Evolutionary conservation across 2,329 filamentous ascomycete genomes (phyloP).

Genomic region (Epichloe sibirici): DNA sequence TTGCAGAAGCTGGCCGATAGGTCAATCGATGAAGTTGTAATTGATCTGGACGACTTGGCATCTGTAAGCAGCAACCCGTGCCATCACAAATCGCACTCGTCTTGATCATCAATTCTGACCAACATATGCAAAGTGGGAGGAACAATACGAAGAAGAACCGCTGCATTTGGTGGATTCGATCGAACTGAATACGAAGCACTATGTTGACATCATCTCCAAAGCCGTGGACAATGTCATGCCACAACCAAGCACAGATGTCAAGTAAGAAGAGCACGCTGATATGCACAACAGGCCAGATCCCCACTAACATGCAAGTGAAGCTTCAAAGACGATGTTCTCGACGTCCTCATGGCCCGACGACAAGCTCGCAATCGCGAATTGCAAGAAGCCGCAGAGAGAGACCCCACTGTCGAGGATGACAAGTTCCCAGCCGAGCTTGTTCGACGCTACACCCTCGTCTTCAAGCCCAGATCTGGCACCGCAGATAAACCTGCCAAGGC

Average conservation of each 20-base stretch:
- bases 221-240: conserved; percentile 85
- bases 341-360: conserved; percentile 90
- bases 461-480: conserved; percentile 76
- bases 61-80: conserved; percentile 36
- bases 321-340: conserved; percentile 95
- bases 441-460: conserved; percentile 87
- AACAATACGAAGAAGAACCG: conserved; percentile 48
- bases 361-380: conserved; percentile 75
- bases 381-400: conserved; percentile 51
- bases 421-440: conserved; percentile 88
- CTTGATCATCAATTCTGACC: not conserved
- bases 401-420: conserved; percentile 54
- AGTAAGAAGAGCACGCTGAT: conserved; percentile 32
- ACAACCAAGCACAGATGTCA: conserved; percentile 62
- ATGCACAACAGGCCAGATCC: not conserved
- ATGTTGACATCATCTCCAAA: conserved; percentile 80
- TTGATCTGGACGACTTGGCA: conserved; percentile 82
- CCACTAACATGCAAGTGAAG: conserved; percentile 27
- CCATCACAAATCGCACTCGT: not conserved
- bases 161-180: conserved; percentile 70
- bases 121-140: conserved; percentile 55
- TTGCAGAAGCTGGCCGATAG: conserved; percentile 82
- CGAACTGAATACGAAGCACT: conserved; percentile 85
- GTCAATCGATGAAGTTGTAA: conserved; percentile 59
- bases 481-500: conserved; percentile 50